phyloP scores from a whole-genome alignment of 139 green algal species.

The Coelastrella sp. region DNA sequence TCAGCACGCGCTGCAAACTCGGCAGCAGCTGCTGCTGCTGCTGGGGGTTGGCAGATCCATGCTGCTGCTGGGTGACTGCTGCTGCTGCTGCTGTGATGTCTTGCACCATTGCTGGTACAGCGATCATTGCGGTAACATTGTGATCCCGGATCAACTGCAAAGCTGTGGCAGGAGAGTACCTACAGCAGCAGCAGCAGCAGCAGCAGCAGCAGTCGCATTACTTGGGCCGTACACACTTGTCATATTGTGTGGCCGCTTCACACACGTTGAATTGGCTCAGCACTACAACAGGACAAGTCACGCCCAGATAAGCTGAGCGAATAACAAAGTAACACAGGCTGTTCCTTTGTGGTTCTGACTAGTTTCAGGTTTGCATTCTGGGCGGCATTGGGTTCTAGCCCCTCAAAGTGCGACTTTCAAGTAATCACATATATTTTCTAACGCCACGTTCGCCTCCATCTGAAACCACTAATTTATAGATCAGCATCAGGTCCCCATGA shows the following conservation, averaged over 20 bases:
- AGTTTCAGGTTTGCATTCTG: no score
- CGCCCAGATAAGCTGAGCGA: background rate
- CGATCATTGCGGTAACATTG: background rate
- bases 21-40: background rate
- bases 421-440: no score
- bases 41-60: background rate
- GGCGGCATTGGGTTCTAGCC: no score
- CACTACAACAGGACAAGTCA: background rate
- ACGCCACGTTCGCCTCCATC: no score
- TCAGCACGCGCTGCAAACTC: slow-evolving; percentile 1
- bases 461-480: no score
- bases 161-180: background rate
- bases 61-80: background rate
- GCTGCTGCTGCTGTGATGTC: slow-evolving; percentile 32
- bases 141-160: background rate
- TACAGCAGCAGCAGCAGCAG: slow-evolving; percentile 29
- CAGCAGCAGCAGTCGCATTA: slow-evolving; percentile 7
- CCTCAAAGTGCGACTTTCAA: no score
- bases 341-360: no score
- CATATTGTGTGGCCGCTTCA: no score
- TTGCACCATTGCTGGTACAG: slow-evolving; percentile 21
- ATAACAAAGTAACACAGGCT: no score
- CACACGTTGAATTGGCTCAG: no score
- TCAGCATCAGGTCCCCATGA: no score
- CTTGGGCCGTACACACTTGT: no score